Evolutionary conservation across 768 basidiomycete species (phyloP).

Genomic region (Lentinula detonsa): DNA sequence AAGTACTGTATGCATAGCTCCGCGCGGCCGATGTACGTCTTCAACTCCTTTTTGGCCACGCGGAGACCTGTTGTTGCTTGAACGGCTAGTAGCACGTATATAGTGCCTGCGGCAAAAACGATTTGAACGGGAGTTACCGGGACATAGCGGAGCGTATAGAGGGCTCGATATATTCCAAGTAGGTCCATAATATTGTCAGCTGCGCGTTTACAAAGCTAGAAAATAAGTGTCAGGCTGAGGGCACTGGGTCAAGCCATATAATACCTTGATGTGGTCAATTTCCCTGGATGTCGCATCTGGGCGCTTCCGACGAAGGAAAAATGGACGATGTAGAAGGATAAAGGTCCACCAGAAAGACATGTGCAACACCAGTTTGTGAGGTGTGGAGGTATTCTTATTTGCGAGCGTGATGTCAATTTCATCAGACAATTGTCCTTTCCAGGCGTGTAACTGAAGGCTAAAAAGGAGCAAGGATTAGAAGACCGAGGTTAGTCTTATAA

Average conservation of each 20-base stretch:
- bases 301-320: constrained; percentile 21
- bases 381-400: constrained; percentile 21
- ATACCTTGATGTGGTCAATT: constrained; percentile 26
- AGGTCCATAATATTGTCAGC: constrained; percentile 28
- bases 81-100: constrained; percentile 28
- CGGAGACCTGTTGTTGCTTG: constrained; percentile 20
- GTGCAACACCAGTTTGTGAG: constrained; percentile 28
- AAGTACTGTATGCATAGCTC: constrained; percentile 25
- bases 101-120: constrained; percentile 32
- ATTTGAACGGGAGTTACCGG: constrained; percentile 30
- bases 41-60: constrained; percentile 19
- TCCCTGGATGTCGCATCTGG: constrained; percentile 9
- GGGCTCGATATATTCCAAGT: constrained; percentile 23
- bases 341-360: constrained; percentile 26
- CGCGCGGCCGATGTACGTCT: constrained; percentile 18
- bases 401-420: constrained; percentile 24
- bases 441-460: constrained; percentile 11
- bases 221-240: background rate
- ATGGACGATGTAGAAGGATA: constrained; percentile 34
- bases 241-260: background rate
- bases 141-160: constrained; percentile 29
- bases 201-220: constrained; percentile 26
- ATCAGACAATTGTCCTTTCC: constrained; percentile 18
- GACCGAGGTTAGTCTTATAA: background rate
- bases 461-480: background rate